A percentile compares a stretch with the other conserved stretches of the same genome.
Evolutionary conservation across 1,284 basidiomycete species (phyloP).

Genomic region (Tremellales sp.): DNA sequence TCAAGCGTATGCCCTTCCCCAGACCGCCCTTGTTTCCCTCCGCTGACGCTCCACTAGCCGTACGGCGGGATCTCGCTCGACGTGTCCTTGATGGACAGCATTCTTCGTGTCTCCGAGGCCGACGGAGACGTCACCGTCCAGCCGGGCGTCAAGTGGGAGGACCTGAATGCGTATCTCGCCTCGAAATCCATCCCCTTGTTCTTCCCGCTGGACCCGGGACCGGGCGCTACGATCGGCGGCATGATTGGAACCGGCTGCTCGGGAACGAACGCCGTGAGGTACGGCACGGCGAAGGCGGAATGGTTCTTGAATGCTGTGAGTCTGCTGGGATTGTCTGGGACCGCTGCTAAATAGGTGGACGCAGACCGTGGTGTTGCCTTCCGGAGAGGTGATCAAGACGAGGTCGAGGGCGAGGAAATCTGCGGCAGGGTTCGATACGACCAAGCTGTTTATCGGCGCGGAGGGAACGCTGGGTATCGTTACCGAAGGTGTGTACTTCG

Average conservation of each 20-base stretch:
- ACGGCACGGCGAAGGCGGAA: slow-evolving; percentile 78
- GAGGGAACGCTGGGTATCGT: slow-evolving; percentile 92
- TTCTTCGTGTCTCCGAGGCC: slow-evolving; percentile 60
- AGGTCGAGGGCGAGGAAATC: slow-evolving; percentile 79
- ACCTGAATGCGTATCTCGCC: slow-evolving; percentile 70
- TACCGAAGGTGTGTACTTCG: slow-evolving; percentile 82
- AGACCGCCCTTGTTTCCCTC: not conserved
- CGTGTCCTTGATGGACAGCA: slow-evolving; percentile 76
- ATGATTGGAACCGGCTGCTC: slow-evolving; percentile 75
- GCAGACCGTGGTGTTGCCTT: slow-evolving; percentile 82
- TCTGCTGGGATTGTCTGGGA: not conserved
- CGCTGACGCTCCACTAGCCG: slow-evolving; percentile 22
- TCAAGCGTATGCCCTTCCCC: not conserved
- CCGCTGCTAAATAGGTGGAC: not conserved
- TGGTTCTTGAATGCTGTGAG: slow-evolving; percentile 76
- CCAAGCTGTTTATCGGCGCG: slow-evolving; percentile 88
- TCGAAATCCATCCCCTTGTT: slow-evolving; percentile 73
- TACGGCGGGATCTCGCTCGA: slow-evolving; percentile 79
- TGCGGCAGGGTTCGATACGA: slow-evolving; percentile 83
- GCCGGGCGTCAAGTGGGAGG: slow-evolving; percentile 80
- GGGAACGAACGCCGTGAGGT: slow-evolving; percentile 78
- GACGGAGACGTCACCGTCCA: slow-evolving; percentile 80
- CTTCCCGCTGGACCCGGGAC: slow-evolving; percentile 78
- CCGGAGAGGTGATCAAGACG: slow-evolving; percentile 90
- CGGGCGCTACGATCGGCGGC: slow-evolving; percentile 77